Base-by-base conservation (phyloP, 2,329 filamentous ascomycete genomes). In the Calonectria pseudoreteaudii region DNA sequence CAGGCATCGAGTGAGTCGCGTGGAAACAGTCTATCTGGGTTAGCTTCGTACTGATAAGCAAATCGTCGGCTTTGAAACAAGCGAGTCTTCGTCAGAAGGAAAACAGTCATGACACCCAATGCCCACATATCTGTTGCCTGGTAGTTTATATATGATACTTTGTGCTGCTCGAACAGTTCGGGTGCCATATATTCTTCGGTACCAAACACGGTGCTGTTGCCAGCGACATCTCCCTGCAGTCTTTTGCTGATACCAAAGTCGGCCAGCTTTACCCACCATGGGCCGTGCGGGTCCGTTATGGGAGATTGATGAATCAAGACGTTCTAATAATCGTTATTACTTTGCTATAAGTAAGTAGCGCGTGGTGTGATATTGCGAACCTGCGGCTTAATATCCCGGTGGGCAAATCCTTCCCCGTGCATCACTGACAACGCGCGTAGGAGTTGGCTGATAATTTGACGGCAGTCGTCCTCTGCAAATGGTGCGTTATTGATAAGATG, bases 241-340 rank as follows among this genome's bases (percentile, higher is more conserved):
- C 74, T 70, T 47, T 80, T 80, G 76, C 75, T 81, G 26, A 80
- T 74, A 28, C 80, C 80, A 31, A 81, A 78, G 31, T 80, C 79
- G 2, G 72, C 65, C 0, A 81, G 41, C 66, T 80, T 80, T 13
- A 80, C 73, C 75, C 75, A 80, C 79, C 78, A 80, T 9, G 68
- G 38, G 13, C 41, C 26, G 9, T 65, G 28, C 16, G 52, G 23
- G 7, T 69, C 71, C 20, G 31, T n/a, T 23, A 31, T 52, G 10
- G 74, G 76, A 3, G 28, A 68, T 30, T 66, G 62, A 14, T 79
- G 74, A 49, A 80, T 79, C 26, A 80, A 49, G 41, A 80, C 70
- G 38, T 80, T 80, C 77, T 79, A 26, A 9, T 34, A 11, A 14
- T 16, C 6, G 30, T 30, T 6, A 20, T 68, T 34, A 68, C 56